Evolutionary conservation across 768 basidiomycete genomes (phyloP), one percentile per base, ranked within the genome.

Genomic region (Cystofilobasidium macerans): DNA sequence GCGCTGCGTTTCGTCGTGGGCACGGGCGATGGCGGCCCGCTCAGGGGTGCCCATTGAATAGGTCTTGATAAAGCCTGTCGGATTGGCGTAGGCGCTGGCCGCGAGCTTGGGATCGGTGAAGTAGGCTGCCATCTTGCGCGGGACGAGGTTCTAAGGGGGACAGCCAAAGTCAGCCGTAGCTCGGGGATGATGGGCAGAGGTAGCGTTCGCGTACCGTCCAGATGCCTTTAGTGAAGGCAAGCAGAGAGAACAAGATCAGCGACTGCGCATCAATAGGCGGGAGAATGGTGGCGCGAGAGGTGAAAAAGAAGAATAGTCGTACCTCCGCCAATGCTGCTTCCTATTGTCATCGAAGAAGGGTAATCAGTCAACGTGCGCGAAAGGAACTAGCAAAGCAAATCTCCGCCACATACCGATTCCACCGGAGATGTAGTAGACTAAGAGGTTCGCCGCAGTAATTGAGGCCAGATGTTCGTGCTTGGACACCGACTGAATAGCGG

Each of bases 1-100:
- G 28, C 71, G 69, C 70, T 71, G 64, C 45, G 75, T 71, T 42
- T 76, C 75, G 40, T 75, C 75, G 14, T 76, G 75, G 12, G 75
- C 75, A 0, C 72, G 64, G 38, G 73, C 67, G 28, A 76, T 62
- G 26, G 72, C 75, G 7, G 63, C 57, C 7, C 75, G 67, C n/a
- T 71, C 64, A 7, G 59, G 47, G 0, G 74, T 73, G 9, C 72
- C 74, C 22, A 62, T 63, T 0, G 69, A 57, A 43, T 70, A 73
- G 20, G 30, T 38, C 20, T 64, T 62, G 45, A 73, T 70, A 36
- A 74, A 73, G 3, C 68, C 69, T 48, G 73, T 63, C 0, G 75
- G 75, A 64, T 73, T 70, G 16, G 43, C 30, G 64, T 73, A 76
- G 13, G 75, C 75, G 40, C 63, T 28, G 4, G 59, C 58, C 56